Conservation (phyloP, 2,329 filamentous ascomycete genomes). For the Hypoxylon sp. region DNA sequence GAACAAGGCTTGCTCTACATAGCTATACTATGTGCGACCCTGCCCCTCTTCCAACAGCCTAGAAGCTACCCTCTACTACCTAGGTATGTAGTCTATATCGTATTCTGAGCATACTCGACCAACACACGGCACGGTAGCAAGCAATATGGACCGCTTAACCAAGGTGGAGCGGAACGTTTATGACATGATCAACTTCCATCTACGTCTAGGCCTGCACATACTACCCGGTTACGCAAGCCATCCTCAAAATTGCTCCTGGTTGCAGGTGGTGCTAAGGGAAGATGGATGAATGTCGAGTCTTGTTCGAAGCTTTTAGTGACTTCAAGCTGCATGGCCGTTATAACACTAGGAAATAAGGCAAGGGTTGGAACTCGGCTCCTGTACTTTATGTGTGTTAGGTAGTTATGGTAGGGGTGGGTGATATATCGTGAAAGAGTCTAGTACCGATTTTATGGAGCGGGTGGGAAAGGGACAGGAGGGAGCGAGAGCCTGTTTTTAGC, state of each 20-base stretch:
- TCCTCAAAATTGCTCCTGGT: neutral
- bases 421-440: constrained; percentile 38
- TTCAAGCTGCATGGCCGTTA: constrained; percentile 36
- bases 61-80: neutral
- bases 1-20: constrained; percentile 11
- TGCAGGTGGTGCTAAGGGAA: constrained; percentile 17
- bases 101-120: neutral
- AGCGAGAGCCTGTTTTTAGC: constrained; percentile 7
- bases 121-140: constrained; percentile 3
- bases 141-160: neutral
- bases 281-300: constrained; percentile 26
- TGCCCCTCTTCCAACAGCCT: constrained; percentile 21
- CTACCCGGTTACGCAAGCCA: constrained; percentile 1
- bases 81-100: neutral
- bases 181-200: constrained; percentile 1
- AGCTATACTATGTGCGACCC: constrained; percentile 19
- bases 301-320: constrained; percentile 29
- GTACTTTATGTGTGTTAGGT: neutral
- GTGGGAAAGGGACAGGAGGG: constrained; percentile 20
- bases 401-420: constrained; percentile 21
- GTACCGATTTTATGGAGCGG: constrained; percentile 37
- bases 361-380: constrained; percentile 8
- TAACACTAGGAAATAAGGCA: constrained; percentile 30
- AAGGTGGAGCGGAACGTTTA: constrained; percentile 3
- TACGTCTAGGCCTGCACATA: neutral